phyloP scores from a whole-genome alignment of 306 rosid genomes.

The Citrullus mucosospermus region DNA sequence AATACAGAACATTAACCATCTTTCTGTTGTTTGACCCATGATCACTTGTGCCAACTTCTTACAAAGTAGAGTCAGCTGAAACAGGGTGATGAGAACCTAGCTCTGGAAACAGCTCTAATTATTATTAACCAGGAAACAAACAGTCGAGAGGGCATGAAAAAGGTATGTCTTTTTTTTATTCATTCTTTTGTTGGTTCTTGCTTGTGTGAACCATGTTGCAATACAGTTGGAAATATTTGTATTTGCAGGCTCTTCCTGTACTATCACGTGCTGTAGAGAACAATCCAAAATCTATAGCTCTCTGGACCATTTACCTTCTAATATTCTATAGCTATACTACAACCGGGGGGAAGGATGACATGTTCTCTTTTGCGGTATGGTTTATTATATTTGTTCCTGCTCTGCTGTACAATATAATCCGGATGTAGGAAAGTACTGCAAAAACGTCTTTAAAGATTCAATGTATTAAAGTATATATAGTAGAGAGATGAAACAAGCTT shows the following conservation, averaged over 20 bases:
- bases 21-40: background rate
- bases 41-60: constrained; percentile 22
- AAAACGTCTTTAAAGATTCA: background rate
- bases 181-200: background rate
- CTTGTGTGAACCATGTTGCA: background rate
- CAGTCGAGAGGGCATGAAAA: constrained; percentile 50
- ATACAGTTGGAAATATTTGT: constrained; percentile 8
- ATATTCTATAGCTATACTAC: constrained; percentile 54
- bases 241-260: constrained; percentile 65
- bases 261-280: constrained; percentile 71
- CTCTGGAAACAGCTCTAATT: constrained; percentile 67
- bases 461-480: background rate
- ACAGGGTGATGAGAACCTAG: constrained; percentile 62
- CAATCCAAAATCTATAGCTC: constrained; percentile 46
- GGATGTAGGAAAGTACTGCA: background rate
- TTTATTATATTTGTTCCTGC: constrained; percentile 13
- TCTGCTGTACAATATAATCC: constrained; percentile 11
- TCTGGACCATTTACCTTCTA: constrained; percentile 74
- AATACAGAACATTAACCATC: background rate
- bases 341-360: constrained; percentile 71
- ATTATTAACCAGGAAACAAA: constrained; percentile 64
- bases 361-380: constrained; percentile 84
- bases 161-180: constrained; percentile 29
- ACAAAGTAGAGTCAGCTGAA: constrained; percentile 53
- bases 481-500: background rate